Evolutionary conservation across 371 early-diverging fungal species (phyloP).

Genomic region (Lichtheimia hyalospora): DNA sequence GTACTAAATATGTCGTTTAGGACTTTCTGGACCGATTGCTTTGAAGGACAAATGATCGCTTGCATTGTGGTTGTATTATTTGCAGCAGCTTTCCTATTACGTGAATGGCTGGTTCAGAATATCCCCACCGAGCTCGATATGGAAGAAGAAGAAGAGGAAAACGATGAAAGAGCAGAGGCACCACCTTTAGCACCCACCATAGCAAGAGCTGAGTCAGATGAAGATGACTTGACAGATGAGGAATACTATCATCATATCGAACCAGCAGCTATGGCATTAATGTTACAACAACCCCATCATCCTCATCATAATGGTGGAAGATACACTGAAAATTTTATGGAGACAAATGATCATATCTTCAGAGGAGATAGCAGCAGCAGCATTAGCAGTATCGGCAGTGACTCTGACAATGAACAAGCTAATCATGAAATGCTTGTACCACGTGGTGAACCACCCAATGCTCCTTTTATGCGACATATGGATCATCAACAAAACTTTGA

Average conservation of each 20-base stretch:
- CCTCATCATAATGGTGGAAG: not conserved
- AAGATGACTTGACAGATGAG: not conserved
- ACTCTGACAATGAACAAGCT: slow-evolving; percentile 4
- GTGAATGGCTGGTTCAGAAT: slow-evolving; percentile 85
- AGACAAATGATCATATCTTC: not conserved
- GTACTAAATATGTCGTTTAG: slow-evolving; percentile 23
- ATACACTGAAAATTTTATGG: not conserved
- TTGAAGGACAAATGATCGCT: slow-evolving; percentile 83
- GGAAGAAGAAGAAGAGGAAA: slow-evolving; percentile 7
- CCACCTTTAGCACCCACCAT: no score
- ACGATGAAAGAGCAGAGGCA: not conserved
- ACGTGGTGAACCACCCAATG: slow-evolving; percentile 11
- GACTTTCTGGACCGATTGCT: slow-evolving; percentile 70
- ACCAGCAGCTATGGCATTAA: not conserved
- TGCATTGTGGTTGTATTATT: slow-evolving; percentile 70
- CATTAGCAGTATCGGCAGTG: no score
- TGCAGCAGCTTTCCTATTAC: slow-evolving; percentile 70
- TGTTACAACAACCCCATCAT: not conserved
- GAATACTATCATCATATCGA: not conserved
- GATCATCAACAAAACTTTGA: slow-evolving; percentile 7
- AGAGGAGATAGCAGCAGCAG: no score
- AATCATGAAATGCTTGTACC: not conserved
- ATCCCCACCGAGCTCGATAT: slow-evolving; percentile 25
- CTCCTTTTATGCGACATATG: slow-evolving; percentile 4
- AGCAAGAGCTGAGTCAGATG: not conserved